These are phyloP conservation scores for Colletotrichum agaves DNA, from an alignment of 2,329 filamentous ascomycete species.

Conservation along the genomic window DNA sequence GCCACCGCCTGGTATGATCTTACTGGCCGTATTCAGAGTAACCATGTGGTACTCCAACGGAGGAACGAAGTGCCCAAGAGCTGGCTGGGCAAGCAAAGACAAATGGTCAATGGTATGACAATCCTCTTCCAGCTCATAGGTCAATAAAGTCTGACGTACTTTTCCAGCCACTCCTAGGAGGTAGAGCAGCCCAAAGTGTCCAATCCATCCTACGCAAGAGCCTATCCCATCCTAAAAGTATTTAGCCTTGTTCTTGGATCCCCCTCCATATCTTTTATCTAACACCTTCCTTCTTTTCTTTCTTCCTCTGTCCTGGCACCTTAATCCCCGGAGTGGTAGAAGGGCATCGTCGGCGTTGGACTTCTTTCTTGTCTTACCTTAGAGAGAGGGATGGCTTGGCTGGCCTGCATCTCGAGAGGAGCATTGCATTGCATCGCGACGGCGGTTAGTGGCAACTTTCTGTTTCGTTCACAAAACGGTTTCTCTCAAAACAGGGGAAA, in stretches of 20 bases:
- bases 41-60: conserved; percentile 81
- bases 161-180: conserved; percentile 40
- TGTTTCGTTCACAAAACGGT: not conserved
- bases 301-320: not conserved
- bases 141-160: not conserved
- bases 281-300: not conserved
- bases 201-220: not conserved
- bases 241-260: not conserved
- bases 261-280: conserved; percentile 1
- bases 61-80: conserved; percentile 80
- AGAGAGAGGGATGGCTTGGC: conserved; percentile 15
- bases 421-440: conserved; percentile 31
- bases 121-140: not conserved
- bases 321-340: conserved; percentile 4
- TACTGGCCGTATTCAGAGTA: conserved; percentile 81
- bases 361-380: conserved; percentile 7
- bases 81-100: conserved; percentile 86
- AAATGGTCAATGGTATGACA: conserved; percentile 69
- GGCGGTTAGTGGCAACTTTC: conserved; percentile 6
- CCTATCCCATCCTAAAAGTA: not conserved
- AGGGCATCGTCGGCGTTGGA: conserved; percentile 11
- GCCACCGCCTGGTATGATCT: conserved; percentile 89
- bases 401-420: conserved; percentile 29
- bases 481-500: not conserved
- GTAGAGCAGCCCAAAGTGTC: conserved; percentile 23